phyloP scores from a whole-genome alignment of 441 rosid species.

The Lepidium campestre region DNA sequence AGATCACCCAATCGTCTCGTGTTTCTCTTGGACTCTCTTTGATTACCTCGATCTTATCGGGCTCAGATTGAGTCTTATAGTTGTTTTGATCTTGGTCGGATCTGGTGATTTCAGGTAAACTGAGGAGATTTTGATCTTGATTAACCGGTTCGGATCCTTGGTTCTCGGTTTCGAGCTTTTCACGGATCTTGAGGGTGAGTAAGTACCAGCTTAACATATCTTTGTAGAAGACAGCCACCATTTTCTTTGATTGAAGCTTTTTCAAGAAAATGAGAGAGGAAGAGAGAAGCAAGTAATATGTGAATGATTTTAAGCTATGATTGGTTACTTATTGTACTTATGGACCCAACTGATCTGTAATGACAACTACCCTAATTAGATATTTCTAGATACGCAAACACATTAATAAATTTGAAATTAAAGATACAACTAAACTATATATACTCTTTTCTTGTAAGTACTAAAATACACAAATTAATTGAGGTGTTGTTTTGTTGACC shows the following conservation, averaged over 20 bases:
- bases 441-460: neutral
- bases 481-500: neutral
- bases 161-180: constrained; percentile 51
- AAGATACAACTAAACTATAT: neutral
- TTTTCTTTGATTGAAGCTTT: constrained; percentile 26
- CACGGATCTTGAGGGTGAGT: constrained; percentile 76
- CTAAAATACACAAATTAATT: neutral
- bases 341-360: constrained; percentile 28
- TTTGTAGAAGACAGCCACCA: constrained; percentile 73
- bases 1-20: constrained; percentile 57
- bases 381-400: neutral
- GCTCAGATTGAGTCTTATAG: constrained; percentile 23
- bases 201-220: constrained; percentile 91
- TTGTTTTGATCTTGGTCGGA: constrained; percentile 25
- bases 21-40: constrained; percentile 28
- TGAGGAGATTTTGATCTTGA: neutral
- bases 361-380: constrained; percentile 20
- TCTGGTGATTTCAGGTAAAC: constrained; percentile 16
- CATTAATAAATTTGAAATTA: neutral
- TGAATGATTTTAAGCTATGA: constrained; percentile 8
- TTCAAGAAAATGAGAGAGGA: neutral
- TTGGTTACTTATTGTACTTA: constrained; percentile 17
- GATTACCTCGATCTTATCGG: constrained; percentile 20
- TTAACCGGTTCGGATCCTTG: constrained; percentile 22
- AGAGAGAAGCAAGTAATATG: neutral